phyloP scores from a whole-genome alignment of 2,329 filamentous ascomycete genomes.

The Xylaria sp. region DNA sequence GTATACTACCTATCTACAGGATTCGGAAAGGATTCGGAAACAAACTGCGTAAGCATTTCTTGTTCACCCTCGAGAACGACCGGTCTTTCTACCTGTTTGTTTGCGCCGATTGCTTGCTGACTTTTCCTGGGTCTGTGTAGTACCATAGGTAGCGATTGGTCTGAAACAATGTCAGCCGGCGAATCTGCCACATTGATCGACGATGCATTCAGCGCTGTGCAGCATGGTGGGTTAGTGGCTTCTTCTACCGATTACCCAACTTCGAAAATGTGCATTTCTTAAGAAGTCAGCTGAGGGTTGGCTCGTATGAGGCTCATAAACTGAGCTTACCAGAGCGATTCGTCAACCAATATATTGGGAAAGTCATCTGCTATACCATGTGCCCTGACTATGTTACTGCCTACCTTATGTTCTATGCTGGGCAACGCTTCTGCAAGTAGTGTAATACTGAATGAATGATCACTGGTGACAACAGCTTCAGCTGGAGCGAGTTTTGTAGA shows the following conservation, averaged over 20 bases:
- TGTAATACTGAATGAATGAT: background rate
- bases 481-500: background rate
- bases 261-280: background rate
- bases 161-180: slow-evolving; percentile 26
- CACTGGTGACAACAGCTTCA: background rate
- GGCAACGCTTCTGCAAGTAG: too few species aligned
- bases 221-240: background rate
- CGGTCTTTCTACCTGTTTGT: background rate
- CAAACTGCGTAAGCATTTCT: background rate
- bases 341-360: background rate
- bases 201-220: slow-evolving; percentile 18
- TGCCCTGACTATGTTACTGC: background rate
- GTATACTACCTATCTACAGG: background rate
- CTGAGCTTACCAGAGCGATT: background rate
- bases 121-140: background rate
- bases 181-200: slow-evolving; percentile 29
- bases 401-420: too few species aligned
- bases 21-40: background rate
- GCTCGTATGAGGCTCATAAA: slow-evolving; percentile 5
- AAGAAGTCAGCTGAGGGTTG: slow-evolving; percentile 2
- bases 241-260: background rate
- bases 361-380: background rate
- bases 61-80: background rate
- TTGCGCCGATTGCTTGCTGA: background rate
- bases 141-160: slow-evolving; percentile 14